Evolutionary conservation across 306 rosid genomes (phyloP).

Genomic region (Prunus fruticosa): DNA sequence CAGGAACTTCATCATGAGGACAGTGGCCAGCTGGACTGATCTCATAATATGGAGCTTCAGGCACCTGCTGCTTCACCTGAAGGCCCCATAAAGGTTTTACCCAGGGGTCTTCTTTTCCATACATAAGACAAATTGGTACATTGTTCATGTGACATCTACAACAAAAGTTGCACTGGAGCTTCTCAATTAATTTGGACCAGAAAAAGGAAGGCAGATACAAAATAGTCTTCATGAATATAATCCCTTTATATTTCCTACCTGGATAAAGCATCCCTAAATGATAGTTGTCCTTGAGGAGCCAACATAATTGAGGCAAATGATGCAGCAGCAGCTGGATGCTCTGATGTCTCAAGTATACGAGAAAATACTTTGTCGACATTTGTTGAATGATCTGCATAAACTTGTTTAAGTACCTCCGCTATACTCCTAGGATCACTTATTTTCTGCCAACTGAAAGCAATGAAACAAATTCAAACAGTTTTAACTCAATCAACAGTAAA

Average conservation of each 20-base stretch:
- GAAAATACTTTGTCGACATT: slow-evolving; percentile 73
- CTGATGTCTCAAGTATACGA: slow-evolving; percentile 68
- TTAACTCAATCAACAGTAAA: not conserved
- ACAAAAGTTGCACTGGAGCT: slow-evolving; percentile 13
- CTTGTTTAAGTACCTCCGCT: slow-evolving; percentile 76
- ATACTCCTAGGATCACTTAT: slow-evolving; percentile 81
- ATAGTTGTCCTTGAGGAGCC: slow-evolving; percentile 83
- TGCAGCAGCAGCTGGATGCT: slow-evolving; percentile 97
- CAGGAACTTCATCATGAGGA: slow-evolving; percentile 99
- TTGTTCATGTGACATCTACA: slow-evolving; percentile 56
- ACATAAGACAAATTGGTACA: slow-evolving; percentile 77
- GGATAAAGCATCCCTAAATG: slow-evolving; percentile 68
- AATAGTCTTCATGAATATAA: not conserved
- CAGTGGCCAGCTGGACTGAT: slow-evolving; percentile 98
- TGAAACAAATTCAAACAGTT: not conserved
- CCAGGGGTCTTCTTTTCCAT: slow-evolving; percentile 98
- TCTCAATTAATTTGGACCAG: slow-evolving; percentile 7
- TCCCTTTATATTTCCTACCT: slow-evolving; percentile 38
- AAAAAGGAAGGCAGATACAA: not conserved
- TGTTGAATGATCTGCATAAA: slow-evolving; percentile 84
- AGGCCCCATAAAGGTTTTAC: slow-evolving; percentile 89
- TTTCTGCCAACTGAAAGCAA: slow-evolving; percentile 82
- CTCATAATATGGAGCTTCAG: slow-evolving; percentile 88
- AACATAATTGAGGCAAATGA: slow-evolving; percentile 94
- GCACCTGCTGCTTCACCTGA: slow-evolving; percentile 63